These are phyloP conservation scores for Podospora sp. DNA, from an alignment of 495 filamentous ascomycete species.

Conservation along the genomic window DNA sequence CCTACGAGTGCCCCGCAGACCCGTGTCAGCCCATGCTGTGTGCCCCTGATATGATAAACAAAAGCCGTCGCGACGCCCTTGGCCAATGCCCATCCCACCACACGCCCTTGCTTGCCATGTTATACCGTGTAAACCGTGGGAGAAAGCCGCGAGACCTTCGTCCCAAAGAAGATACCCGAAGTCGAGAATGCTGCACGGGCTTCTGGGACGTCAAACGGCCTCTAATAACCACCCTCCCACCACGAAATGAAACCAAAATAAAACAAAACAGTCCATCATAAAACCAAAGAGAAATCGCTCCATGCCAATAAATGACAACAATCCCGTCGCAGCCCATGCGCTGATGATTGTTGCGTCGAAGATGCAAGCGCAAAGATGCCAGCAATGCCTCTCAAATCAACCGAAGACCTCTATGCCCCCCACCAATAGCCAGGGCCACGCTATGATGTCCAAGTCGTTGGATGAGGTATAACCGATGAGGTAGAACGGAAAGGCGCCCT, in stretches of 20 bases:
- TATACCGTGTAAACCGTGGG: slow-evolving; percentile 29
- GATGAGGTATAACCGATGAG: slow-evolving; percentile 9
- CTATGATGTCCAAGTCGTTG: slow-evolving; percentile 22
- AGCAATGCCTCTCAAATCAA: slow-evolving; percentile 14
- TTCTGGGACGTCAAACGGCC: slow-evolving; percentile 17
- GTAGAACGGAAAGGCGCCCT: neutral
- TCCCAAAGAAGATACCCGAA: slow-evolving; percentile 27
- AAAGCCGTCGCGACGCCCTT: slow-evolving; percentile 27
- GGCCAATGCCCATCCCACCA: slow-evolving; percentile 20
- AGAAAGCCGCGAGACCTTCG: slow-evolving; percentile 31
- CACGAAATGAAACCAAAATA: slow-evolving; percentile 21
- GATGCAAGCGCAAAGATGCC: slow-evolving; percentile 21
- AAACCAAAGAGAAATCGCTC: slow-evolving; percentile 28
- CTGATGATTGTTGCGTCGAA: slow-evolving; percentile 25
- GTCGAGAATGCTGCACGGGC: slow-evolving; percentile 17
- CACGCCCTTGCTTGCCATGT: slow-evolving; percentile 31
- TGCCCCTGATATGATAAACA: slow-evolving; percentile 25
- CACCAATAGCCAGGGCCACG: slow-evolving; percentile 21
- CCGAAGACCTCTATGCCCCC: slow-evolving; percentile 15
- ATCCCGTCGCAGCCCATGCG: slow-evolving; percentile 26
- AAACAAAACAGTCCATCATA: slow-evolving; percentile 8
- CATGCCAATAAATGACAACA: slow-evolving; percentile 18
- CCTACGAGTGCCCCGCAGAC: slow-evolving; percentile 10
- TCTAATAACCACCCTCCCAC: slow-evolving; percentile 25
- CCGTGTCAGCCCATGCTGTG: slow-evolving; percentile 19